Percentiles rank a stretch among this genome's conserved stretches.
phyloP scores from a whole-genome alignment of 2,329 filamentous ascomycete genomes.

The Macrophomina pseudophaseolina region DNA sequence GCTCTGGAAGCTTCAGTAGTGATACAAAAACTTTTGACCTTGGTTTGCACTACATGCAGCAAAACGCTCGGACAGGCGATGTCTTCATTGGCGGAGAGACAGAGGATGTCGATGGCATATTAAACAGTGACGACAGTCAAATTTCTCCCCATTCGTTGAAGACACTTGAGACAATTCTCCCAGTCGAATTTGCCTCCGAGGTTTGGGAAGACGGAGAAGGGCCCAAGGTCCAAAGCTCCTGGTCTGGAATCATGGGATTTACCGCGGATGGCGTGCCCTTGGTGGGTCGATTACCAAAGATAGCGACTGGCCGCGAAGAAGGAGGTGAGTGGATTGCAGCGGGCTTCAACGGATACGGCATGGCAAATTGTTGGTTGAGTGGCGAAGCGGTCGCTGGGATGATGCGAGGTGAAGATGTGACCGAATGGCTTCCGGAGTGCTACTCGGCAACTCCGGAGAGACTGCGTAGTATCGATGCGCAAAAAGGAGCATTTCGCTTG shows the following conservation, averaged over 20 bases:
- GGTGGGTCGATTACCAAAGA: slow-evolving; percentile 52
- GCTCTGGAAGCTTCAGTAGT: slow-evolving; percentile 26
- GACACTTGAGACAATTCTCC: slow-evolving; percentile 27
- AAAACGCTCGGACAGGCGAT: slow-evolving; percentile 29
- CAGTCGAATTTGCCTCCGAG: slow-evolving; percentile 28
- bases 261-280: slow-evolving; percentile 58
- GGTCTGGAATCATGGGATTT: slow-evolving; percentile 57
- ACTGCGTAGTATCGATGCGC: neutral
- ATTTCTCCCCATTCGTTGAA: slow-evolving; percentile 6
- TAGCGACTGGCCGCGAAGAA: slow-evolving; percentile 38
- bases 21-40: slow-evolving; percentile 27
- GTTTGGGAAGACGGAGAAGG: slow-evolving; percentile 28
- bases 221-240: slow-evolving; percentile 46
- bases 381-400: slow-evolving; percentile 31
- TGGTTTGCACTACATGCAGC: slow-evolving; percentile 11
- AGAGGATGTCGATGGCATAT: slow-evolving; percentile 29
- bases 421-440: slow-evolving; percentile 1
- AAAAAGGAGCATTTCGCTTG: neutral
- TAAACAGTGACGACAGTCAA: slow-evolving; percentile 29
- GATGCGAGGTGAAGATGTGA: slow-evolving; percentile 26
- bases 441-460: neutral
- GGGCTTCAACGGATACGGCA: slow-evolving; percentile 31
- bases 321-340: slow-evolving; percentile 41
- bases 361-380: slow-evolving; percentile 32
- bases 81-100: slow-evolving; percentile 31